Conservation (phyloP, 169 alveolate genomes). For the Plasmodium cynomolgi region DNA sequence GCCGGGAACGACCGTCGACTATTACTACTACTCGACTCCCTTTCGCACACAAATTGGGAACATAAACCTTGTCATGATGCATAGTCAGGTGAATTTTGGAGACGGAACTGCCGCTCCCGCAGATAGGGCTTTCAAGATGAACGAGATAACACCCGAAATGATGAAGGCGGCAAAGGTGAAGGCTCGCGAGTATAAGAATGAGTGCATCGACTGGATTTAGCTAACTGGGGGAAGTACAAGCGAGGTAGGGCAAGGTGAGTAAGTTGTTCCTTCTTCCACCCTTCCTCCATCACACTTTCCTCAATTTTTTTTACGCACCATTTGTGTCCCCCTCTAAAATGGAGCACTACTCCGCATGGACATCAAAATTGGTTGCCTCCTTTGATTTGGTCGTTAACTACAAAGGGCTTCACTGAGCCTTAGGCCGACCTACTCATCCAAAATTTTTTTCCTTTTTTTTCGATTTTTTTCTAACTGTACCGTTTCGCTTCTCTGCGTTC, state of each 20-base stretch:
- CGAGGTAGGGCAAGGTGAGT: not conserved
- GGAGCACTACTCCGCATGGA: not conserved
- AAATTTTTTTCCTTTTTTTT: not conserved
- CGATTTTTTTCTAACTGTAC: not conserved
- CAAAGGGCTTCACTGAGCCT: not conserved
- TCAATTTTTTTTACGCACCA: not conserved
- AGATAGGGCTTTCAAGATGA: slow-evolving; percentile 73
- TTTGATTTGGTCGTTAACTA: not conserved
- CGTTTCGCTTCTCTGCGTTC: not conserved
- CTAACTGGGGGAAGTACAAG: not conserved
- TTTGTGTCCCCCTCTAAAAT: not conserved
- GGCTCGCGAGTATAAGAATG: slow-evolving; percentile 21
- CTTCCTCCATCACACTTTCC: not conserved
- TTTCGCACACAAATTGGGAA: slow-evolving; percentile 78
- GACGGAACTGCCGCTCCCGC: slow-evolving; percentile 81
- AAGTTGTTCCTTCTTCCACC: not conserved
- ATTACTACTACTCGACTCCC: slow-evolving; percentile 79
- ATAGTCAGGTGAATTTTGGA: slow-evolving; percentile 80
- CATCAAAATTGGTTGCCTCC: not conserved
- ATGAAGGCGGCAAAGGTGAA: slow-evolving; percentile 54
- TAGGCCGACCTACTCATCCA: not conserved
- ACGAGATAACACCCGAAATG: slow-evolving; percentile 57
- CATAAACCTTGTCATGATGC: slow-evolving; percentile 82
- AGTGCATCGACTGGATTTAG: not conserved
- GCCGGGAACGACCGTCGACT: slow-evolving; percentile 74